Base-by-base conservation (phyloP, 2,329 filamentous ascomycete species). In the Trichoderma koningiopsis region DNA sequence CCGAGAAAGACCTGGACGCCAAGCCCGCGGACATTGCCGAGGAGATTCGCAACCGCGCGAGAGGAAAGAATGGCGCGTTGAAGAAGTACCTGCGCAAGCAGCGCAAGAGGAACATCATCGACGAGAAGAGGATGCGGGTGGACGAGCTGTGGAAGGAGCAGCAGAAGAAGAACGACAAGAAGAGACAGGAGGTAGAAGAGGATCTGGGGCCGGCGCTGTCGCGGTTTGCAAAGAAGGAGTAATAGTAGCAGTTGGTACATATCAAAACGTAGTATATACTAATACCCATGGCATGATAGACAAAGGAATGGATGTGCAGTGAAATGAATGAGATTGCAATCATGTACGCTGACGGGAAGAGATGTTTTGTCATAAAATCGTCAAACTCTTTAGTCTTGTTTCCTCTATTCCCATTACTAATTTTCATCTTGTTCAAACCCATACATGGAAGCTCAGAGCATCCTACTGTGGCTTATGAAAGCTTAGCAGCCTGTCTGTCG, bases 71-170 rank as follows among this genome's bases (percentile, higher is more conserved):
- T 77, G 94, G 91, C 74, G 92, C 92, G 70, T 82, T 98, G 72
- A 90, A 93, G 77, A 94, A 94, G 79, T 94, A 96, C 78, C 81
- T 98, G 76, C 85, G 96, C 73, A 98, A 98, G 88, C 94, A 96
- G 83, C 90, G 93, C 57, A 91, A 91, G 76, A 93, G 91, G 86
- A 98, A 98, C 79, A 88, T 99, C 69, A 94, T 99, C 79, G 96
- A 99, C 83, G 96, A 97, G 85, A 94, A 95, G 87, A 90, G 92
- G 77, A 81, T 97, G 79, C 90, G 91, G 77, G 91, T 94, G 59
- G 92, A 97, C 79, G 92, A 94, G 81, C 84, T 97, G 78, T 90
- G 91, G 83, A 89, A 90, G 73, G 88, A 91, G 79, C 88, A 88
- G 79, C 87, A 90, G 74, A 87, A 90, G 78, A 87, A 89, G 76